Base-by-base conservation (phyloP, 805 yeast species). In the Candida pseudoglaebosa region DNA sequence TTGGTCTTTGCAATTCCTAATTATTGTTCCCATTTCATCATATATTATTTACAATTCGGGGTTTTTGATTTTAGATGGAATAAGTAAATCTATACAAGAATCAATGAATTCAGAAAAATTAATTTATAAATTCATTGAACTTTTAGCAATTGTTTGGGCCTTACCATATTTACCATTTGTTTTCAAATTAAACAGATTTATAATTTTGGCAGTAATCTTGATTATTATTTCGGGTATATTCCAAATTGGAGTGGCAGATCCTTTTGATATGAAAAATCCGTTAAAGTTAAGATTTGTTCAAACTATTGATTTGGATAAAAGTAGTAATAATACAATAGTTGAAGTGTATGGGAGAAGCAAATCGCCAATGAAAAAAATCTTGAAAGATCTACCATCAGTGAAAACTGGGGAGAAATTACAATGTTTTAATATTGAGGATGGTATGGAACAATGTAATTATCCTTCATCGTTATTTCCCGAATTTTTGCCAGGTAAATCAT, bases 1-100 rank as follows among this genome's bases (percentile, higher is more conserved):
- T 50, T 89, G 96, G 96, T 70, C 82, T 12, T 46, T 86, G 13
- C 95, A 89, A 56, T 87, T 77, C 50, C 47, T 85, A 22, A 44
- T 80, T 1, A 55, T 82, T 13, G 86, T 83, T 10, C 96, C 96
- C 2, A 37, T 82, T 10, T 62, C 83, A 1, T 63, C 80, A 2
- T 70, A 74, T 24, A 52, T 82, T 24, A 52, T 80, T n/a, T 72
- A 77, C 48, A 72, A 75, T 40, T 59, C 71, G 26, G 81, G 83
- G 4, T 73, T 70, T 42, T 58, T 84, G 41, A 50, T 80, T 2
- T 53, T 86, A 24, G 80, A 79, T 41, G 93, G 86, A 0, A 44
- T 83, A 15, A 75, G 74, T 50, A 88, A 86, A 59, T 77, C 90
- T 0, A 71, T 78, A 15, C 88, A 82, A 51, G 95, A 88, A 53